Conservation (phyloP, 2,329 filamentous ascomycete genomes). For the Diplocarpon rosae region DNA sequence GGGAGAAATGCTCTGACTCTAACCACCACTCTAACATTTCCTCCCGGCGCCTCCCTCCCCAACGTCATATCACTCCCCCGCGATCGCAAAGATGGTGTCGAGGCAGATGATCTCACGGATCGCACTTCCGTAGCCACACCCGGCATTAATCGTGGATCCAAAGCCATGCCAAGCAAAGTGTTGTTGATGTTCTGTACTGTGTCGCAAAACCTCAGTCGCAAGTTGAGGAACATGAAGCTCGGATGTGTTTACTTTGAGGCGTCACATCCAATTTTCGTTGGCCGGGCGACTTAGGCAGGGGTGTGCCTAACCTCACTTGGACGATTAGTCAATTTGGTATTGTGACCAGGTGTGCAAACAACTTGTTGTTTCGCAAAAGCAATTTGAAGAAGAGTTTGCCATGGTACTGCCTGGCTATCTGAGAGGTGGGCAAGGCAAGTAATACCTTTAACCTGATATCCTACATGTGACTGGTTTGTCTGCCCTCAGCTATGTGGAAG, state of each 20-base stretch:
- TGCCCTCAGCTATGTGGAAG: no score
- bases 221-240: constrained; percentile 22
- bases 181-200: constrained; percentile 23
- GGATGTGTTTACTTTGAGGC: neutral
- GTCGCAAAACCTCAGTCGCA: constrained; percentile 19
- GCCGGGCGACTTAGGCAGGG: constrained; percentile 9
- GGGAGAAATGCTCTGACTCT: constrained; percentile 69
- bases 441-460: no score
- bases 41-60: constrained; percentile 39
- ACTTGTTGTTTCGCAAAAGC: no score
- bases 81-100: constrained; percentile 66
- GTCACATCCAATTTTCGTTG: constrained; percentile 3
- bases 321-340: neutral
- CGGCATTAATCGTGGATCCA: constrained; percentile 36
- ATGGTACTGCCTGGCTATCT: no score
- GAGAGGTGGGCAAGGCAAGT: no score
- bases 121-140: constrained; percentile 29
- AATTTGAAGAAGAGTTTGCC: no score
- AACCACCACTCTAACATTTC: constrained; percentile 75
- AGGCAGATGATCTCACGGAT: constrained; percentile 54
- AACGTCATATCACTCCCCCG: constrained; percentile 54
- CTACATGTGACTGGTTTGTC: no score
- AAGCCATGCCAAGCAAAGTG: constrained; percentile 30
- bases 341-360: neutral
- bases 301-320: constrained; percentile 1